These are phyloP conservation scores for Herpetomonas muscarum DNA, from an alignment of 208 protist species.

Conservation along the genomic window DNA sequence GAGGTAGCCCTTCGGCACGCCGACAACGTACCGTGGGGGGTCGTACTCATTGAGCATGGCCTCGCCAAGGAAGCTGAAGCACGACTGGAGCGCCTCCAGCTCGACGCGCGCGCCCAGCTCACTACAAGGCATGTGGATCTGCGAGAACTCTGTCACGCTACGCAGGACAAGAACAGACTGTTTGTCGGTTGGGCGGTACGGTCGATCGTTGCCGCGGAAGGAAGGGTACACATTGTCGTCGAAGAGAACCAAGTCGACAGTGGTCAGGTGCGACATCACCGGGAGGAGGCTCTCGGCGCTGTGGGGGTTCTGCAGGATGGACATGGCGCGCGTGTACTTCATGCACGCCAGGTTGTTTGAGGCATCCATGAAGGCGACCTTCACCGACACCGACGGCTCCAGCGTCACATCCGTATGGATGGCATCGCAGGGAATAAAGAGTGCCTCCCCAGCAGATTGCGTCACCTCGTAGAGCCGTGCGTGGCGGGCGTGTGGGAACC, in stretches of 20 bases:
- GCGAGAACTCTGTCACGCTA: conserved; percentile 20
- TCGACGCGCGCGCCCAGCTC: conserved; percentile 31
- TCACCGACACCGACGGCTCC: conserved; percentile 7
- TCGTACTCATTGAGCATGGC: conserved; percentile 9
- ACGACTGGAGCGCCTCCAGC: conserved; percentile 27
- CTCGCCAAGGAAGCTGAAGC: conserved; percentile 21
- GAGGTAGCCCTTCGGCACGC: conserved; percentile 28
- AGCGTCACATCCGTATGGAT: conserved; percentile 18
- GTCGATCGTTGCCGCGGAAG: conserved; percentile 8
- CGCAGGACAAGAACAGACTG: conserved; percentile 21
- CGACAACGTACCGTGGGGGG: conserved; percentile 15
- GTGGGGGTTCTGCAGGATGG: conserved; percentile 9
- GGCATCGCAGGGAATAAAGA: conserved; percentile 36
- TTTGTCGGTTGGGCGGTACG: conserved; percentile 4
- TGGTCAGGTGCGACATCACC: conserved; percentile 21
- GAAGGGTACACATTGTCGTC: conserved; percentile 18
- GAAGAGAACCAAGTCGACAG: conserved; percentile 26
- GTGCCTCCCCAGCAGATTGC: conserved; percentile 24
- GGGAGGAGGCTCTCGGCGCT: conserved; percentile 9
- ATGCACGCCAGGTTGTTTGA: background rate
- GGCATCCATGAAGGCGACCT: conserved; percentile 1
- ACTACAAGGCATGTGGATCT: conserved; percentile 16
- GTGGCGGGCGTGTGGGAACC: conserved; percentile 12
- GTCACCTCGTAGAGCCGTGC: conserved; percentile 23
- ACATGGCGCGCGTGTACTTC: conserved; percentile 13